Percentiles rank a stretch among this genome's conserved stretches.
Evolutionary conservation across 139 green algal species (phyloP).

Genomic region (Coccomyxa sp.): DNA sequence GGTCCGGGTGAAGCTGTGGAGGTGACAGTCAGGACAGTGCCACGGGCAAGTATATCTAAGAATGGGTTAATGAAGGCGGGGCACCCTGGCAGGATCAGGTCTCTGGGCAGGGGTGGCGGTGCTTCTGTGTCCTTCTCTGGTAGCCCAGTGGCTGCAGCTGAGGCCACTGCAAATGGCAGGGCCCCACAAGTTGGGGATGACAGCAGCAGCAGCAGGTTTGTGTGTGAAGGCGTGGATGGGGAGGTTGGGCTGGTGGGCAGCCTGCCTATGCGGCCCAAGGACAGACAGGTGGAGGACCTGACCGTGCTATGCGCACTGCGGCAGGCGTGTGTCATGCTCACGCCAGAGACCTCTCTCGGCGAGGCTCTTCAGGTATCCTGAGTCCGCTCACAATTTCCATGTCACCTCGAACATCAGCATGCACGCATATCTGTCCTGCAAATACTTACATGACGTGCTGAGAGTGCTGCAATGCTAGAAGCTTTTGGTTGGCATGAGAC

Average conservation of each 20-base stretch:
- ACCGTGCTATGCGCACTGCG: not conserved
- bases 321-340: constrained; percentile 1
- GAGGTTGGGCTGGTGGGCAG: not conserved
- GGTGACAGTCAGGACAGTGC: too few relatives aligned
- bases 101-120: too few relatives aligned
- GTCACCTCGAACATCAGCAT: not conserved
- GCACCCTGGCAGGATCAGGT: too few relatives aligned
- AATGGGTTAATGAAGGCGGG: too few relatives aligned
- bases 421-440: not conserved
- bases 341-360: not conserved
- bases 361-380: not conserved
- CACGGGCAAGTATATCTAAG: too few relatives aligned
- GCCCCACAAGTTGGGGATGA: too few relatives aligned
- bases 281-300: not conserved
- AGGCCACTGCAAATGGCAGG: too few relatives aligned
- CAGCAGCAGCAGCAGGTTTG: too few relatives aligned
- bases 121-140: too few relatives aligned
- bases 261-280: not conserved
- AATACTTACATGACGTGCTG: not conserved
- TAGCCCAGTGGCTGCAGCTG: too few relatives aligned
- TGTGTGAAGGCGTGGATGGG: too few relatives aligned
- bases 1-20: too few relatives aligned
- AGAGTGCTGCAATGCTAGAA: not conserved
- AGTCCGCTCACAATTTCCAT: not conserved
- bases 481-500: not conserved